Evolutionary conservation across 1,284 basidiomycete genomes (phyloP), one percentile per base, ranked within the genome.

Genomic region (Malassezia dermatis): DNA sequence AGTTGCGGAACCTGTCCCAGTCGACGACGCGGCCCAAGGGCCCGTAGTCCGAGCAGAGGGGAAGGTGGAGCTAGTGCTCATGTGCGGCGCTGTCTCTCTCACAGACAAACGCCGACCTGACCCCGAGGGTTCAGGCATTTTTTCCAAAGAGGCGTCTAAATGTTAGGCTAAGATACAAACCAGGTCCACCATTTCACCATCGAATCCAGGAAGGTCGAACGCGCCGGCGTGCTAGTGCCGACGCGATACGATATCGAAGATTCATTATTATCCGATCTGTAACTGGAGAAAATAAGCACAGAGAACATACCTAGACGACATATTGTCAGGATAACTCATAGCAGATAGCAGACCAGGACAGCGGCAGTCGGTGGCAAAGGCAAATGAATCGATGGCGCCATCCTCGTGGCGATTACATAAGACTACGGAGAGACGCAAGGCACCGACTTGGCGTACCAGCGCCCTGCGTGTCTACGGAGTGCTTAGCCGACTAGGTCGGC

Each of bases 101-200:
- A 62, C 60, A 62, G 60, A 53, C 58, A 26, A 31, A 45, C 51
- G 50, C 46, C 60, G 60, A 62, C 60, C 60, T 55, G 57, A 43
- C 21, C 10, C 41, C 13, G 24, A 13, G 28, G 40, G 8, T 23
- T 42, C 60, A 58, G 60, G 60, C 39, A 56, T 62, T 62, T 62
- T 49, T 44, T 34, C 37, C 7, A 32, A 27, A 49, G 51, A 46
- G 37, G 52, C 46, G 55, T 57, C 46, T 45, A 8, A 4, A 21
- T 13, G 24, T 37, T 13, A 50, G 34, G 17, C n/a, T 2, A 13
- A 27, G 3, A 24, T 27, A 40, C 34, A 15, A 15, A 44, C 35
- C 53, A 60, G 50, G 50, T 35, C 54, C 58, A 60, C 58, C 58
- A 60, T 51, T 48, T 56, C 13, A 60, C 58, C 45, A 57, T 50